Percentiles rank a stretch among this genome's conserved stretches.
phyloP scores from a whole-genome alignment of 805 yeast species.

The Teunomyces pallodes region DNA sequence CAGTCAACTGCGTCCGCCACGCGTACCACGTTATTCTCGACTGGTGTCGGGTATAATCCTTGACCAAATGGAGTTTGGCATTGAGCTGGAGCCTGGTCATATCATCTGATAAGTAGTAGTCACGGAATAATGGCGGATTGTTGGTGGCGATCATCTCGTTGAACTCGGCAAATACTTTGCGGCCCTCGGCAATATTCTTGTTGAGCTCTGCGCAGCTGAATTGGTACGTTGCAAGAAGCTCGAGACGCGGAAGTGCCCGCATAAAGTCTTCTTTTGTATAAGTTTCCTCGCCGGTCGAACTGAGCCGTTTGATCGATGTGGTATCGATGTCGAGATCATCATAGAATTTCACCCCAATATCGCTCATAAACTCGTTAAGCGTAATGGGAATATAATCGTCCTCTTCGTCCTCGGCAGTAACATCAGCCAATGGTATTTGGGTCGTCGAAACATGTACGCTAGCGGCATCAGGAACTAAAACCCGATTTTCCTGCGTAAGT shows the following conservation, averaged over 20 bases:
- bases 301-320: constrained; percentile 20
- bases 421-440: constrained; percentile 25
- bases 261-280: constrained; percentile 34
- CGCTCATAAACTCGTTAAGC: constrained; percentile 36
- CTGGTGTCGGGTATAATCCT: constrained; percentile 50
- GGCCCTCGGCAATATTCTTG: constrained; percentile 51
- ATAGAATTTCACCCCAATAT: constrained; percentile 42
- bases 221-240: constrained; percentile 47
- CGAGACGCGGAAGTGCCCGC: constrained; percentile 38
- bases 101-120: constrained; percentile 41
- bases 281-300: constrained; percentile 14
- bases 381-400: constrained; percentile 32
- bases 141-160: constrained; percentile 45
- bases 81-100: constrained; percentile 41
- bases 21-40: constrained; percentile 59
- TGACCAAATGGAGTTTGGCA: constrained; percentile 48
- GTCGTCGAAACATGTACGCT: constrained; percentile 16
- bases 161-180: constrained; percentile 43
- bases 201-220: constrained; percentile 54
- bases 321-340: constrained; percentile 43
- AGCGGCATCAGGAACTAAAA: constrained; percentile 1
- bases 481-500: constrained; percentile 15
- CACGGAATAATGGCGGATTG: constrained; percentile 49
- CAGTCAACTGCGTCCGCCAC: constrained; percentile 56
- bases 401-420: constrained; percentile 3